Conservation (phyloP, 768 basidiomycete genomes). For the Tubosaeta sp. region DNA sequence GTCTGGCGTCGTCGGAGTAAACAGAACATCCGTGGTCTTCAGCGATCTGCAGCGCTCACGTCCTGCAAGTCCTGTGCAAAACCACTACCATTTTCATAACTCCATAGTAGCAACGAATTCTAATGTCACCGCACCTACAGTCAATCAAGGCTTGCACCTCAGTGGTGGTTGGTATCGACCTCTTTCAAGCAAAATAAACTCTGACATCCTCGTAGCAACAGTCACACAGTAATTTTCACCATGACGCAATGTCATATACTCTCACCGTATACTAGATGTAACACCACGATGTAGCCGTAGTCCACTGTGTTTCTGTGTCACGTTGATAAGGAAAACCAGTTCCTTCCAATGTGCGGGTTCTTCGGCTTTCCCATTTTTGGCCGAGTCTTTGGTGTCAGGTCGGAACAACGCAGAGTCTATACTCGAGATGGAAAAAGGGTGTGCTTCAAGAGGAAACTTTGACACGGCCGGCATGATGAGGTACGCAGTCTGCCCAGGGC, state of each 20-base stretch:
- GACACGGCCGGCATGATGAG: constrained; percentile 48
- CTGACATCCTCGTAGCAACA: background rate
- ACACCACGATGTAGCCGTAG: no score
- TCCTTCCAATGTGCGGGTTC: constrained; percentile 31
- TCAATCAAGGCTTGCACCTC: background rate
- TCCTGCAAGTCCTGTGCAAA: background rate
- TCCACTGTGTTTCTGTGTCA: constrained; percentile 10
- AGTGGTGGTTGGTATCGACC: background rate
- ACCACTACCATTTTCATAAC: background rate
- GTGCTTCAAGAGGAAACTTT: constrained; percentile 44
- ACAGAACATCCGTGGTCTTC: background rate
- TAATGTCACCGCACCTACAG: background rate
- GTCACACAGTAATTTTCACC: background rate
- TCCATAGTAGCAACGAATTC: constrained; percentile 5
- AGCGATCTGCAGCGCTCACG: background rate
- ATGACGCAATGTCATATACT: background rate
- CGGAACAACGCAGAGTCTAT: constrained; percentile 26
- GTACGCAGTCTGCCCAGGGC: constrained; percentile 52
- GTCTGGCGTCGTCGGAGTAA: background rate
- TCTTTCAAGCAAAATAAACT: background rate
- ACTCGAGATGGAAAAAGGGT: constrained; percentile 62
- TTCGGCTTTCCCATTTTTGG: background rate
- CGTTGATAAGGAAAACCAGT: constrained; percentile 56
- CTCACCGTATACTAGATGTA: background rate
- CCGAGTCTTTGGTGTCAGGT: background rate